phyloP scores from a whole-genome alignment of 2,329 filamentous ascomycete species.

The Stromatinia cepivora region DNA sequence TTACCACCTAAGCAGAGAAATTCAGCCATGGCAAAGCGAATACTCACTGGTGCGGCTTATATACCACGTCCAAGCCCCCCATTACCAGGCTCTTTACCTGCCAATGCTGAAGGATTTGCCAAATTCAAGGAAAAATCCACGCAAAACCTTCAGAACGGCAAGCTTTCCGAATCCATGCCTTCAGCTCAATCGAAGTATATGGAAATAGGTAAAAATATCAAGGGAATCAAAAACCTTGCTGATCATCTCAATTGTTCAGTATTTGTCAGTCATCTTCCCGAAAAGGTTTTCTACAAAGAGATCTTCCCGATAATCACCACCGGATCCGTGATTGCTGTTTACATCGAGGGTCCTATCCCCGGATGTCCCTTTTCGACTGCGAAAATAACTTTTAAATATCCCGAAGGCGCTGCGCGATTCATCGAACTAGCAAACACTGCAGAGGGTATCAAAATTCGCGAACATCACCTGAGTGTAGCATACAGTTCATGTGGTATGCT shows the following conservation, averaged over 20 bases:
- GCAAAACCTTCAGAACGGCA: fast-evolving
- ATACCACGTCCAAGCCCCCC: fast-evolving
- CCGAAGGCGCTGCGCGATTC: background rate
- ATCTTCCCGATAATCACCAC: background rate
- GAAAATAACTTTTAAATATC: background rate
- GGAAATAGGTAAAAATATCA: background rate
- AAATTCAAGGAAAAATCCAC: no score
- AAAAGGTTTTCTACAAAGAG: background rate
- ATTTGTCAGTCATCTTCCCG: background rate
- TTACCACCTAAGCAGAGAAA: background rate
- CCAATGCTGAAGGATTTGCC: no score
- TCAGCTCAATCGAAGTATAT: background rate
- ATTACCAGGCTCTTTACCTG: background rate
- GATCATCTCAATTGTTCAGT: background rate
- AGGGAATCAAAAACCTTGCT: background rate
- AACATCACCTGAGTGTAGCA: background rate
- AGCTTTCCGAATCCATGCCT: no score
- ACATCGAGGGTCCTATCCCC: background rate
- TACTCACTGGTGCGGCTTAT: background rate
- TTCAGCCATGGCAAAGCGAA: no score
- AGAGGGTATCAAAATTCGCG: background rate
- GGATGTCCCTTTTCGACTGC: background rate
- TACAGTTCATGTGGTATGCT: background rate
- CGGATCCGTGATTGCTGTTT: background rate
- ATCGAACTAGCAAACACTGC: background rate